A percentile compares a stretch with the other conserved stretches of the same genome.
Conservation (phyloP, 805 yeast genomes). For the Kazachstania bromeliacearum region DNA sequence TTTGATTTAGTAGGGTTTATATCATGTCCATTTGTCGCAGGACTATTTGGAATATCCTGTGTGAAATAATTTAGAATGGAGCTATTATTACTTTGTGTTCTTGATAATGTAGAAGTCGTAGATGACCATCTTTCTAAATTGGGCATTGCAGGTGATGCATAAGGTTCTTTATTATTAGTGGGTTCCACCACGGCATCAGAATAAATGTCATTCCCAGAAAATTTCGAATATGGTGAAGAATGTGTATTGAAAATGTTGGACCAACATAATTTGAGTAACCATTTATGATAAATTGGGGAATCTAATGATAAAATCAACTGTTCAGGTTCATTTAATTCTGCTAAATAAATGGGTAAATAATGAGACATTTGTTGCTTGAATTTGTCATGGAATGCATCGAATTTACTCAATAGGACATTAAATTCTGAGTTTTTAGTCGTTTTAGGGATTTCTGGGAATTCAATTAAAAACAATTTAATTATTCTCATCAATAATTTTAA, state of each 20-base stretch:
- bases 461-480: constrained; percentile 12
- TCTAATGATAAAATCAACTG: constrained; percentile 10
- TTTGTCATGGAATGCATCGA: constrained; percentile 12
- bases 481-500: constrained; percentile 15
- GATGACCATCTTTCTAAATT: constrained; percentile 24
- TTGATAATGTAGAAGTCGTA: constrained; percentile 19
- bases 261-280: constrained; percentile 24
- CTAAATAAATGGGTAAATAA: constrained; percentile 11
- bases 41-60: constrained; percentile 4
- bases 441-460: constrained; percentile 20
- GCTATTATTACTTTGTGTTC: constrained; percentile 24
- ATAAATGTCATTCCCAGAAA: neutral
- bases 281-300: constrained; percentile 11
- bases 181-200: neutral
- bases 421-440: constrained; percentile 19
- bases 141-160: constrained; percentile 13
- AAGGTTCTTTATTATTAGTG: neutral
- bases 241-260: constrained; percentile 22
- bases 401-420: constrained; percentile 10
- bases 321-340: constrained; percentile 4
- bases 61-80: constrained; percentile 14
- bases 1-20: constrained; percentile 1
- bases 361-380: constrained; percentile 8
- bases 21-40: constrained; percentile 2
- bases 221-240: constrained; percentile 7